Percentiles rank a stretch among this genome's conserved stretches.
These are phyloP conservation scores for Penicillium sp. DNA, from an alignment of 2,329 filamentous ascomycete species.

Conservation along the genomic window DNA sequence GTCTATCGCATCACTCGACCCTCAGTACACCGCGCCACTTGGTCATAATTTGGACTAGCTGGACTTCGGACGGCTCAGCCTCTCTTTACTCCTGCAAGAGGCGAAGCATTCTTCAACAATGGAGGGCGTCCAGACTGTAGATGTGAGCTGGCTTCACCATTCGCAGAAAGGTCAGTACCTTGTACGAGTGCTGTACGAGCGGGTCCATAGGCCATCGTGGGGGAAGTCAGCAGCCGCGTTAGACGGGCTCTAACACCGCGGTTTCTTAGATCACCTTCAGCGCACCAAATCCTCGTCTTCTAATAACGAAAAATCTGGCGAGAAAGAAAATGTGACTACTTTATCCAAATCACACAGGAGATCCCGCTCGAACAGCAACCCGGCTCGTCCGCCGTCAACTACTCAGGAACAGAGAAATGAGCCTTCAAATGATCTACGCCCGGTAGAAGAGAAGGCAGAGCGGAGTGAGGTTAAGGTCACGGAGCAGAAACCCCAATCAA, in stretches of 20 bases:
- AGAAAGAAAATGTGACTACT: slow-evolving; percentile 19
- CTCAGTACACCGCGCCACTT: slow-evolving; percentile 18
- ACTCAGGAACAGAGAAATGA: slow-evolving; percentile 14
- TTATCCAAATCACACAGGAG: slow-evolving; percentile 23
- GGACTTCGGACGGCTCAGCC: neutral
- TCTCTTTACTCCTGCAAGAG: slow-evolving; percentile 1
- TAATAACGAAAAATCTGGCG: slow-evolving; percentile 28
- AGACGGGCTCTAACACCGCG: slow-evolving; percentile 8
- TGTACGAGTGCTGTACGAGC: neutral
- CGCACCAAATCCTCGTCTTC: slow-evolving; percentile 38
- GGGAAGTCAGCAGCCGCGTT: neutral
- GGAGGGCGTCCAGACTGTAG: slow-evolving; percentile 78
- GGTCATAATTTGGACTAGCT: slow-evolving; percentile 6
- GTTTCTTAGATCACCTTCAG: slow-evolving; percentile 31
- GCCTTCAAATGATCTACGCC: slow-evolving; percentile 14
- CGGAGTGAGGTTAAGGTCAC: slow-evolving; percentile 15
- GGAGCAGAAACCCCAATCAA: slow-evolving; percentile 22
- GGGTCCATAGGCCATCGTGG: neutral
- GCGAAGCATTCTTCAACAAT: slow-evolving; percentile 54
- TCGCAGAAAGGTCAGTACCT: slow-evolving; percentile 70
- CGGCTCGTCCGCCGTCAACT: slow-evolving; percentile 15
- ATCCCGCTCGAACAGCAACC: slow-evolving; percentile 23
- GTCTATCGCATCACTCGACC: slow-evolving; percentile 18
- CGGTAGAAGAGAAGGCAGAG: slow-evolving; percentile 17
- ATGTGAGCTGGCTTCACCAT: slow-evolving; percentile 89